phyloP scores from a whole-genome alignment of 2,329 filamentous ascomycete species.

The Bipolaris cookei region DNA sequence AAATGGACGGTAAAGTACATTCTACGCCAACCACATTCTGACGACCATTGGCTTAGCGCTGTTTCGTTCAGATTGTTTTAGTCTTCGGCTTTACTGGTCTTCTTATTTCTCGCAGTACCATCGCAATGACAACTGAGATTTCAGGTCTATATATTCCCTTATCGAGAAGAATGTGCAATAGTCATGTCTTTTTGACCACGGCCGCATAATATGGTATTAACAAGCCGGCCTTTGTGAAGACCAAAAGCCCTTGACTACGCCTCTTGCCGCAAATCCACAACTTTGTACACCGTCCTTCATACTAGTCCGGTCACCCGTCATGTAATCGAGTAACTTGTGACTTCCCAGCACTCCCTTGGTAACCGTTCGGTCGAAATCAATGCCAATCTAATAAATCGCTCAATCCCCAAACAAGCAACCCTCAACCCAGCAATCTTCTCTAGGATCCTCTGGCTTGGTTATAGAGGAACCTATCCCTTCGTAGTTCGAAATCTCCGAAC shows the following conservation, averaged over 20 bases:
- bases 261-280: not conserved
- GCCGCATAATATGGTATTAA: too few species aligned
- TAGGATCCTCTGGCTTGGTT: conserved; percentile 8
- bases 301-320: not conserved
- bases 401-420: conserved; percentile 21
- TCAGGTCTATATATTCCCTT: not conserved
- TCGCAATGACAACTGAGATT: not conserved
- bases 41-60: not conserved
- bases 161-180: not conserved
- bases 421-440: conserved; percentile 22
- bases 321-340: not conserved
- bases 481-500: conserved; percentile 7
- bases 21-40: not conserved
- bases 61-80: not conserved
- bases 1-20: not conserved
- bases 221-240: not conserved
- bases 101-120: not conserved
- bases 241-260: not conserved
- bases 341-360: not conserved
- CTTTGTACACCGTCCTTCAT: too few species aligned
- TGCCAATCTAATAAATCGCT: conserved; percentile 13
- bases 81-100: not conserved
- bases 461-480: not conserved
- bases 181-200: too few species aligned
- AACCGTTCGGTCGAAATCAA: not conserved